Percentiles rank a stretch among this genome's conserved stretches.
phyloP scores from a whole-genome alignment of 306 rosid species.

The Medicago truncatula region MtrunA17r5.0-ANR NC_053048.1:10519501-10520000 shows the following conservation, averaged over 20 bases:
- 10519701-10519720: slow-evolving; percentile 25
- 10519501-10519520: slow-evolving; percentile 40
- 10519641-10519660: slow-evolving; percentile 43
- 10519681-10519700: neutral
- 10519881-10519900: too few relatives aligned
- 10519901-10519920: too few relatives aligned
- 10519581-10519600: slow-evolving; percentile 58
- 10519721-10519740: slow-evolving; percentile 6
- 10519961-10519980: too few relatives aligned
- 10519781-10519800: too few relatives aligned
- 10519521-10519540: slow-evolving; percentile 49
- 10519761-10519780: too few relatives aligned
- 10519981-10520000: too few relatives aligned
- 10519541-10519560: slow-evolving; percentile 64
- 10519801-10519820: too few relatives aligned
- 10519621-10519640: slow-evolving; percentile 47
- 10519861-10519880: too few relatives aligned
- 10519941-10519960: too few relatives aligned
- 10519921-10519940: too few relatives aligned
- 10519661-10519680: slow-evolving; percentile 32
- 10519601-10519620: slow-evolving; percentile 48
- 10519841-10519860: too few relatives aligned
- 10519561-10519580: slow-evolving; percentile 48
- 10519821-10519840: too few relatives aligned
- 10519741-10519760: slow-evolving; percentile 10